phyloP scores from a whole-genome alignment of 2,329 filamentous ascomycete genomes.

The Arthrobotrys iridis region DNA sequence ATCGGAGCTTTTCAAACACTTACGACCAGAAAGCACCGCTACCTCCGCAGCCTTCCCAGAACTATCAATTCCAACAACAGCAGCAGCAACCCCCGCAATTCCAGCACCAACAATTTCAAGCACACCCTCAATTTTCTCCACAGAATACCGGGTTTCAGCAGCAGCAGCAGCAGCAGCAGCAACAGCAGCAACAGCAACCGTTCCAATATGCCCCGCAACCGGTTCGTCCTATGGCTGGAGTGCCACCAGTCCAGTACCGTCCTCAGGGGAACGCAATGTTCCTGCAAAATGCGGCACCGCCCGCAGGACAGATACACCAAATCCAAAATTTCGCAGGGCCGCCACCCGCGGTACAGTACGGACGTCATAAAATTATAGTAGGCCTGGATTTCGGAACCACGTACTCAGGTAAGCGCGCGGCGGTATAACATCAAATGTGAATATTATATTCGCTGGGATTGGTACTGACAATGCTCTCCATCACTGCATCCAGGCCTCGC shows the following conservation, averaged over 20 bases:
- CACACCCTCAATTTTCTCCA: background rate
- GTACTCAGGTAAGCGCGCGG: constrained; percentile 19
- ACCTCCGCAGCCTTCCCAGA: constrained; percentile 7
- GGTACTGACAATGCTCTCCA: too few relatives aligned
- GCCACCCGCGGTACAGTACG: constrained; percentile 19
- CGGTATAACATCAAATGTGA: too few relatives aligned
- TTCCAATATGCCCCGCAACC: constrained; percentile 18
- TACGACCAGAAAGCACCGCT: constrained; percentile 34
- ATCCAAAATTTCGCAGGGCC: constrained; percentile 48
- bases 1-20: constrained; percentile 5
- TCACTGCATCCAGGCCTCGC: constrained; percentile 20
- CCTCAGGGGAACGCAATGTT: constrained; percentile 20
- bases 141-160: constrained; percentile 21
- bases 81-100: constrained; percentile 4
- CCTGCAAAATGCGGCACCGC: constrained; percentile 31
- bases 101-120: constrained; percentile 17
- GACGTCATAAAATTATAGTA: constrained; percentile 49
- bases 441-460: too few relatives aligned
- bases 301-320: constrained; percentile 20
- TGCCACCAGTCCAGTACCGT: constrained; percentile 19
- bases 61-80: constrained; percentile 8
- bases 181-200: background rate
- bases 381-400: constrained; percentile 47
- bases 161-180: constrained; percentile 16
- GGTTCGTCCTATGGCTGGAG: background rate